Conservation (phyloP, 129 eudicot genomes). For the Kitagawia praeruptora region DNA sequence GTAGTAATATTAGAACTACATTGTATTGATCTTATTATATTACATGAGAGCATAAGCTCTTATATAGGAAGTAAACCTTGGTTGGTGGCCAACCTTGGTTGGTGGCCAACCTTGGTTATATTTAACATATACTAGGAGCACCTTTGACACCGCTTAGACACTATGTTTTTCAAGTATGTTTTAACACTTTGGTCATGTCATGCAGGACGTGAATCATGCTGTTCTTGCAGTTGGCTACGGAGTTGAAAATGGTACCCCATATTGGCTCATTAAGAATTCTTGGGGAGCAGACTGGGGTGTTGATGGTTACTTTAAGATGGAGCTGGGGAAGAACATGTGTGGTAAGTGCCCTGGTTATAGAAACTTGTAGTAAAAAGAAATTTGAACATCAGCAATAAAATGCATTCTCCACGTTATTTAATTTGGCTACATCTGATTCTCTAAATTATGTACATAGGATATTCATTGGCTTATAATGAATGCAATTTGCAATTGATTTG, state of each 20-base stretch:
- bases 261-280: slow-evolving; percentile 96
- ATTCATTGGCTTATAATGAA: not conserved
- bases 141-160: not conserved
- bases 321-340: slow-evolving; percentile 99
- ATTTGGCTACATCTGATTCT: not conserved
- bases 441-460: too few relatives aligned
- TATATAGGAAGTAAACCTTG: too few relatives aligned
- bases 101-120: too few relatives aligned
- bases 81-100: too few relatives aligned
- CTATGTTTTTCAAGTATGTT: not conserved
- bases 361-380: not conserved
- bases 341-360: slow-evolving; percentile 42
- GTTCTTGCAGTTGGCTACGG: slow-evolving; percentile 99
- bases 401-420: not conserved
- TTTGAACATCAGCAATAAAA: not conserved
- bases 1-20: too few relatives aligned
- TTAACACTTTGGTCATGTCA: slow-evolving; percentile 3
- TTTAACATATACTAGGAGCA: too few relatives aligned
- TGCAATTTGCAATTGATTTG: slow-evolving; percentile 6
- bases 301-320: slow-evolving; percentile 96
- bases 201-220: slow-evolving; percentile 98
- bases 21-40: too few relatives aligned
- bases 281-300: slow-evolving; percentile 98
- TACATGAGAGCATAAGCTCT: too few relatives aligned
- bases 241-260: slow-evolving; percentile 77